Evolutionary conservation across 2,329 filamentous ascomycete species (phyloP), one percentile per base, ranked within the genome.

Genomic region (Blumeria hordei): DNA sequence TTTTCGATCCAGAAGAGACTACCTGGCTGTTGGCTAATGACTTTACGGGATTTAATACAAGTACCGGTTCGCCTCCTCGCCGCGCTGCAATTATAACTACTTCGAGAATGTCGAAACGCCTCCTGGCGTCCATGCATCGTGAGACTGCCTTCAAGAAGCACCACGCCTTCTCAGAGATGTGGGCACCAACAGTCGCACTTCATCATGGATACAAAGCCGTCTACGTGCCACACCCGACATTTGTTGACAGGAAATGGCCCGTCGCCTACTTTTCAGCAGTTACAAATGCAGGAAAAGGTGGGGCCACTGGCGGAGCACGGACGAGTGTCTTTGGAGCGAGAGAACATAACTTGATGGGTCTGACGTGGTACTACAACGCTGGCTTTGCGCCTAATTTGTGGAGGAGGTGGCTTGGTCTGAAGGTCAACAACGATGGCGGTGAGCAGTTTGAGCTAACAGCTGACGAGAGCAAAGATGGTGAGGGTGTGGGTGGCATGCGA

Each of bases 151-250:
- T 85, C 62, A 81, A 83, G 64, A 88, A 88, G 62, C 85, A 93
- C 67, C 85, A 85, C 59, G 93, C 92, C 71, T 94, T 94, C 66
- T 85, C 88, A 0, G 90, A 96, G 68, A 95, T 95, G 88, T 95
- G 87, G 87, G 86, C 88, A 0, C 82, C 83, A 0, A 92, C 85
- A 0, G 80, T 85, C 0, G 85, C 88, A 1, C 74, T 96, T 9
- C 88, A 95, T 57, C 88, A 95, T 66, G 90, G 90, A 10, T 81
- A 85, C 69, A 96, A 95, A 70, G 88, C 86, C 39, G 88, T 95
- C 12, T 94, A 83, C 60, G 87, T 81, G 2, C 90, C 90, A 0
- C 90, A 96, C 63, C 86, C 88, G 0, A 75, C 94, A 55, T 96
- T 83, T 65, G 78, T 90, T 14, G 88, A 94, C 67, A 81, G 88